A percentile compares a stretch with the other conserved stretches of the same genome.
Evolutionary conservation across 176 grass and related monocot species (phyloP).

Genomic region (Eragrostis curvula): DNA sequence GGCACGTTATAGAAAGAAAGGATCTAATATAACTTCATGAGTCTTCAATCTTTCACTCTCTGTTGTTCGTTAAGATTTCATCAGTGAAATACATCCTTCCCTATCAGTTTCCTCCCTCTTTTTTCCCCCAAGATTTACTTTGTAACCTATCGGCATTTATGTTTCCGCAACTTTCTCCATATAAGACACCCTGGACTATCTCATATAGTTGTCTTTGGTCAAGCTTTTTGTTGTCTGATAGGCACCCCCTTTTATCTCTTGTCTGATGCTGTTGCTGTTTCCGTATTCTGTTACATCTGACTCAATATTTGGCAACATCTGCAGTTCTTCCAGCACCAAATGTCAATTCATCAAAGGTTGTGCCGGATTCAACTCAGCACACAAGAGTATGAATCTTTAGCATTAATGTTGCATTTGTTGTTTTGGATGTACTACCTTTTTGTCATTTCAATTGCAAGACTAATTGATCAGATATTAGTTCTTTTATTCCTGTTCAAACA

Average conservation of each 20-base stretch:
- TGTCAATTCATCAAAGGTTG: slow-evolving; percentile 28
- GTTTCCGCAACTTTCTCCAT: slow-evolving; percentile 8
- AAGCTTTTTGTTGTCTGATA: slow-evolving; percentile 12
- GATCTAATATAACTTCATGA: not conserved
- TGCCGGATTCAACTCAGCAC: not conserved
- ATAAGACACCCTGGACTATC: not conserved
- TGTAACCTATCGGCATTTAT: slow-evolving; percentile 3
- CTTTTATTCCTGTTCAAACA: slow-evolving; percentile 21
- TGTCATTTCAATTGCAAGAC: slow-evolving; percentile 6
- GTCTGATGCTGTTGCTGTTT: slow-evolving; percentile 21
- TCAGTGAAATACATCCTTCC: not conserved
- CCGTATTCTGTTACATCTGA: slow-evolving; percentile 7
- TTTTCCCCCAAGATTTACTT: slow-evolving; percentile 5
- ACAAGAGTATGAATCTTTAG: slow-evolving; percentile 45
- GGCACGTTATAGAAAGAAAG: no score
- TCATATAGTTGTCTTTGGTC: slow-evolving; percentile 1
- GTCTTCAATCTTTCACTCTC: not conserved
- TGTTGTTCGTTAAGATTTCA: not conserved
- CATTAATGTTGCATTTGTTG: slow-evolving; percentile 34
- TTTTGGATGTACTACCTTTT: not conserved
- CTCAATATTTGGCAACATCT: slow-evolving; percentile 8
- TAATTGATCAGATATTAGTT: slow-evolving; percentile 1
- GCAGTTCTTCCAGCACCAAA: slow-evolving; percentile 53
- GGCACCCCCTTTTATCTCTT: slow-evolving; percentile 4
- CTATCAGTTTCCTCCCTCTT: not conserved